Conservation (phyloP, 2,329 filamentous ascomycete species). For the Decorospora gaudefroyi region DNA sequence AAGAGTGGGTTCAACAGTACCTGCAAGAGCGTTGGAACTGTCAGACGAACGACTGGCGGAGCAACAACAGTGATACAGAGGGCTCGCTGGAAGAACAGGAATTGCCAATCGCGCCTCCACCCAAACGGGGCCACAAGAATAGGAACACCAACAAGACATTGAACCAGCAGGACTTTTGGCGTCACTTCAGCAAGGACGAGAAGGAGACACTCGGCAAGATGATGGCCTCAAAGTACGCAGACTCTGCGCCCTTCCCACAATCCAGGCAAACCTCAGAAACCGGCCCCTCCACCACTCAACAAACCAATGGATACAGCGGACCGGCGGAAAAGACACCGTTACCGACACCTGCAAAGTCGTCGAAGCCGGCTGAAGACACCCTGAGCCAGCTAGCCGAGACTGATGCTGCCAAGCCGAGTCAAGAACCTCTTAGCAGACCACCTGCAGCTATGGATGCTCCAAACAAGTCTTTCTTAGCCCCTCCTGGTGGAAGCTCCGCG, state of each 20-base stretch:
- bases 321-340: constrained; percentile 26
- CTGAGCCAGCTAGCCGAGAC: constrained; percentile 19
- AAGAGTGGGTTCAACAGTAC: constrained; percentile 86
- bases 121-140: constrained; percentile 48
- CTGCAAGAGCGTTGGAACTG: constrained; percentile 70
- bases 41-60: constrained; percentile 81
- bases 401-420: constrained; percentile 4
- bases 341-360: constrained; percentile 20
- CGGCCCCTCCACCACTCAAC: constrained; percentile 17
- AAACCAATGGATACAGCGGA: constrained; percentile 23
- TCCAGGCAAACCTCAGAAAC: constrained; percentile 36
- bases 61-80: constrained; percentile 68
- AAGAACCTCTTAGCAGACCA: constrained; percentile 9
- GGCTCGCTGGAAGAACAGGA: constrained; percentile 26
- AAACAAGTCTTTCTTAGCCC: constrained; percentile 21
- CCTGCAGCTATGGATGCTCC: constrained; percentile 10
- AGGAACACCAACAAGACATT: constrained; percentile 54
- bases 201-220: constrained; percentile 48
- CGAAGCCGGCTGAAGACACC: constrained; percentile 27
- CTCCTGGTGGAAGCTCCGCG: constrained; percentile 22
- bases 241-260: constrained; percentile 42
- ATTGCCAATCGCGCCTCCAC: constrained; percentile 26
- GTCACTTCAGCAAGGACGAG: constrained; percentile 47
- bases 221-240: constrained; percentile 49
- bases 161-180: constrained; percentile 57